Evolutionary conservation across 1,284 basidiomycete genomes (phyloP).

Genomic region (Ustilago shanxiensis): DNA sequence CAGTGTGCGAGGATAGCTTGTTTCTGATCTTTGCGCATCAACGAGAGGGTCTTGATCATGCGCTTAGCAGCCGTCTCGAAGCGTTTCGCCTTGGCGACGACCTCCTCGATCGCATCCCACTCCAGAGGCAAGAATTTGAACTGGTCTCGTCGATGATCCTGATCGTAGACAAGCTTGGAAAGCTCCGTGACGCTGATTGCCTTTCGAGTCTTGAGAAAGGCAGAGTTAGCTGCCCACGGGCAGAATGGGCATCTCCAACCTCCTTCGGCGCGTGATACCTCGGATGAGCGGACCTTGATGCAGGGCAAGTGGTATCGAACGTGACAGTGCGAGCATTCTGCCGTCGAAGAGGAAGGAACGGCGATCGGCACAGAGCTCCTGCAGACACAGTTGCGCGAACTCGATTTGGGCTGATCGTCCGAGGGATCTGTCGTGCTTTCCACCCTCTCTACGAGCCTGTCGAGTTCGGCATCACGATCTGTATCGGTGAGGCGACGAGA

Average conservation of each 20-base stretch:
- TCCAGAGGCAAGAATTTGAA: constrained; percentile 51
- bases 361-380: constrained; percentile 34
- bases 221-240: constrained; percentile 27
- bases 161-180: constrained; percentile 49
- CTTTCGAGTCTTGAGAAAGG: constrained; percentile 37
- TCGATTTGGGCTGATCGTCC: constrained; percentile 36
- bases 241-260: constrained; percentile 63
- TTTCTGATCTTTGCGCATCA: constrained; percentile 52
- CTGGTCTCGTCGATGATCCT: constrained; percentile 46
- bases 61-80: constrained; percentile 51
- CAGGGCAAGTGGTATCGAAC: constrained; percentile 58
- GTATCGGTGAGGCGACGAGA: constrained; percentile 32
- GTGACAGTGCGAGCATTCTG: constrained; percentile 53
- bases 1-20: constrained; percentile 44
- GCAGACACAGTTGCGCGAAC: constrained; percentile 62
- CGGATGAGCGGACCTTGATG: constrained; percentile 44
- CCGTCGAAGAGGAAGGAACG: constrained; percentile 29
- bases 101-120: constrained; percentile 52
- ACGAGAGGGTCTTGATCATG: constrained; percentile 55
- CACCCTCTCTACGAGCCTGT: constrained; percentile 50
- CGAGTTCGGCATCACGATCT: constrained; percentile 37
- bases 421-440: constrained; percentile 34
- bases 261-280: constrained; percentile 39
- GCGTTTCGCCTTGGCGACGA: constrained; percentile 48
- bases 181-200: constrained; percentile 32